These are phyloP conservation scores for Phyllosticta citrichinensis DNA, from an alignment of 2,329 filamentous ascomycete species.

Conservation along the genomic window DNA sequence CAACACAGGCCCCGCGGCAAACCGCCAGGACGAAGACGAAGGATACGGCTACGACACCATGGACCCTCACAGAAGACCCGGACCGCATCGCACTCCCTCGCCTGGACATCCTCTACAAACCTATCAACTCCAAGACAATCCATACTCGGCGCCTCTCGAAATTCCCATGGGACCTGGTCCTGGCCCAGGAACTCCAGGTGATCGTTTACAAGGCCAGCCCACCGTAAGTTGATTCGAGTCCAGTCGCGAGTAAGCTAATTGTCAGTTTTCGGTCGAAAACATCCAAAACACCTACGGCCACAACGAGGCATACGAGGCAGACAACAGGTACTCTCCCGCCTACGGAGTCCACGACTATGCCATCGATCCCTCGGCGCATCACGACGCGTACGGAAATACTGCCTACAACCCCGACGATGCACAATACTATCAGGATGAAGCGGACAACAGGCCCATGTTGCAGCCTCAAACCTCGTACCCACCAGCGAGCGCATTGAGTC, in stretches of 20 bases:
- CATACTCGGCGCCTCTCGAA: conserved; percentile 54
- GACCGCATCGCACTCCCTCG: conserved; percentile 57
- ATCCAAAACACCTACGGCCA: conserved; percentile 54
- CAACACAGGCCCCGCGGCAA: neutral
- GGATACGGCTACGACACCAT: conserved; percentile 25
- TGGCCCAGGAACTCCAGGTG: conserved; percentile 50
- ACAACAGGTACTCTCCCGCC: conserved; percentile 33
- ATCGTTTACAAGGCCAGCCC: conserved; percentile 72
- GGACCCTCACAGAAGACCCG: conserved; percentile 40
- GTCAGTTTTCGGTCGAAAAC: conserved; percentile 60
- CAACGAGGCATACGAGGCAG: conserved; percentile 49
- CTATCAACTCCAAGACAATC: conserved; percentile 75
- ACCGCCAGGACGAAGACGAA: conserved; percentile 4
- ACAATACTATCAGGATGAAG: conserved; percentile 54
- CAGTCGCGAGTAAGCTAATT: conserved; percentile 8
- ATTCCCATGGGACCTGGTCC: conserved; percentile 56
- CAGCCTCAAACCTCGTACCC: conserved; percentile 49
- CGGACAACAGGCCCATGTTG: conserved; percentile 69
- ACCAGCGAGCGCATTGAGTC: conserved; percentile 36
- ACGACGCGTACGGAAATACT: conserved; percentile 76
- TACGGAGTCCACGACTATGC: conserved; percentile 35
- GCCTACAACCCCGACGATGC: conserved; percentile 62
- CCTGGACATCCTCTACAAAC: conserved; percentile 64
- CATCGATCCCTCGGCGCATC: conserved; percentile 73
- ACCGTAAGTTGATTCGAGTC: conserved; percentile 50